Evolutionary conservation across 2,329 filamentous ascomycete genomes (phyloP).

Genomic region (Grosmannia huntii): DNA sequence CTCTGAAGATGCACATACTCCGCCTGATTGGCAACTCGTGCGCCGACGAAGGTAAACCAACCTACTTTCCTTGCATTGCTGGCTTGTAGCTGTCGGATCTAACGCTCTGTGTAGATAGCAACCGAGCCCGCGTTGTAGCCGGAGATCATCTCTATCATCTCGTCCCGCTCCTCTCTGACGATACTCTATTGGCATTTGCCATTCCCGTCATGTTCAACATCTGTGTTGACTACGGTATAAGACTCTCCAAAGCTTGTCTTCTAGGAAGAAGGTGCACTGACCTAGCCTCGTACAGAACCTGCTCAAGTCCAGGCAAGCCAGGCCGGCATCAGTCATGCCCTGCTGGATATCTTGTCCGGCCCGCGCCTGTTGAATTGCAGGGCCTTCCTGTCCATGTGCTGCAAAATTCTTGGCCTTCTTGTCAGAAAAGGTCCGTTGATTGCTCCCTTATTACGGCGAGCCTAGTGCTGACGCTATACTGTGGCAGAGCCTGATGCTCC

Average conservation of each 20-base stretch:
- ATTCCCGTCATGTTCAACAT: constrained; percentile 51
- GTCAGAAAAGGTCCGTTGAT: constrained; percentile 30
- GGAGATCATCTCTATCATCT: constrained; percentile 34
- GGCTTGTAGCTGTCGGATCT: neutral
- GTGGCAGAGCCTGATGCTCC: constrained; percentile 30
- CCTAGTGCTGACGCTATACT: neutral
- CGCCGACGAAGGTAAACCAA: constrained; percentile 38
- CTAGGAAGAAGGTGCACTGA: neutral
- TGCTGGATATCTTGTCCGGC: constrained; percentile 36
- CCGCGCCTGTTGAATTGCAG: constrained; percentile 28
- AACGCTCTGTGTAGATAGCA: constrained; percentile 33
- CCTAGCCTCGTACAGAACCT: constrained; percentile 28
- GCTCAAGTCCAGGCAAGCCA: constrained; percentile 44
- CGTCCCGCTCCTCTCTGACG: constrained; percentile 32
- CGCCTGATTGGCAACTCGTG: constrained; percentile 50
- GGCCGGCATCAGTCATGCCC: constrained; percentile 32
- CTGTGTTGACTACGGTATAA: constrained; percentile 47
- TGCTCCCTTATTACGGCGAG: neutral
- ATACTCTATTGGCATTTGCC: constrained; percentile 35
- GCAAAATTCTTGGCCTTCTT: constrained; percentile 43
- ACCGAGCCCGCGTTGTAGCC: constrained; percentile 41
- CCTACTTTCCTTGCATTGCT: neutral
- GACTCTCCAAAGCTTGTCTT: neutral
- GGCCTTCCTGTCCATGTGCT: constrained; percentile 36
- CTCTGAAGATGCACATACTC: constrained; percentile 40